A percentile compares a stretch with the other conserved stretches of the same genome.
These are phyloP conservation scores for Talaromyces thailandensis DNA, from an alignment of 495 filamentous ascomycete species.

Conservation along the genomic window DNA sequence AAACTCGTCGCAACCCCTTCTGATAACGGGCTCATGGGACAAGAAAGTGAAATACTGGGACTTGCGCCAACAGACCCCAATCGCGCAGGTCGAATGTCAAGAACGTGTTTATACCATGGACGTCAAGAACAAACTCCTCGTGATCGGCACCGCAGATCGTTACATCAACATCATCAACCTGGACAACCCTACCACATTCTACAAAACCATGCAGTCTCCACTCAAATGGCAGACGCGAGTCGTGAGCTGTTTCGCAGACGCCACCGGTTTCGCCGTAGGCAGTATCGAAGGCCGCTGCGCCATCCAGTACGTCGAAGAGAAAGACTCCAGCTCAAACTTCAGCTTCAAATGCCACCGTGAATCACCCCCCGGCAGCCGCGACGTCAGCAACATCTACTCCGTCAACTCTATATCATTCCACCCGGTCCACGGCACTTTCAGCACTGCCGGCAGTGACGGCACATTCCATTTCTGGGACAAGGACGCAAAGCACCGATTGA, in stretches of 20 bases:
- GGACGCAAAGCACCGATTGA: slow-evolving; percentile 75
- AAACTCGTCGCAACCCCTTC: slow-evolving; percentile 48
- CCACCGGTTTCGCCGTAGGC: slow-evolving; percentile 75
- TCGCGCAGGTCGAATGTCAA: slow-evolving; percentile 56
- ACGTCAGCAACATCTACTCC: slow-evolving; percentile 71
- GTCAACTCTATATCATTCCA: slow-evolving; percentile 90
- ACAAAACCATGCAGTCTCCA: slow-evolving; percentile 75
- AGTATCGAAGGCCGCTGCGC: slow-evolving; percentile 86
- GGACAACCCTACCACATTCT: slow-evolving; percentile 65
- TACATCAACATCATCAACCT: slow-evolving; percentile 84
- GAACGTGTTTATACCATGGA: slow-evolving; percentile 88
- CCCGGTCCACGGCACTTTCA: slow-evolving; percentile 80
- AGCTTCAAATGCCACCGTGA: slow-evolving; percentile 92
- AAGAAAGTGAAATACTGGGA: slow-evolving; percentile 97
- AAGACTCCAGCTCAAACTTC: slow-evolving; percentile 74
- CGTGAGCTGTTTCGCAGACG: slow-evolving; percentile 76
- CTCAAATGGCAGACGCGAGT: slow-evolving; percentile 84
- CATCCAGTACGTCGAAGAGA: slow-evolving; percentile 83
- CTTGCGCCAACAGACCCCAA: slow-evolving; percentile 54
- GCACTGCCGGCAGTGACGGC: slow-evolving; percentile 80
- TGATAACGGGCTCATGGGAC: slow-evolving; percentile 92
- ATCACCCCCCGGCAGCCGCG: slow-evolving; percentile 49
- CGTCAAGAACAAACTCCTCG: slow-evolving; percentile 66
- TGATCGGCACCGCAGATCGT: slow-evolving; percentile 77
- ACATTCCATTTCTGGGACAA: slow-evolving; percentile 92